phyloP scores from a whole-genome alignment of 345 rosid genomes.

The Mangifera indica region DNA sequence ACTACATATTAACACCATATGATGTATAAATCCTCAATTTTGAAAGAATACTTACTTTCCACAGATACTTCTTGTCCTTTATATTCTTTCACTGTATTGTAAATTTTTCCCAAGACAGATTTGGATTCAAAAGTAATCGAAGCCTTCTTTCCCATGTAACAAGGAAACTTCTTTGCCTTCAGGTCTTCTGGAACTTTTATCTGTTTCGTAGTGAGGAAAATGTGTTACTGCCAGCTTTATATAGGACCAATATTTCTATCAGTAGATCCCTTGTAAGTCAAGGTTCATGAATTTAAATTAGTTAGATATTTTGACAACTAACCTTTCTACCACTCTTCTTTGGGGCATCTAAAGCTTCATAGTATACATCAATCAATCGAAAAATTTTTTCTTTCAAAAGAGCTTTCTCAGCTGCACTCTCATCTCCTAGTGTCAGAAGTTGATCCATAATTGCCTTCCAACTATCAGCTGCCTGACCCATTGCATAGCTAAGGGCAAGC shows the following conservation, averaged over 20 bases:
- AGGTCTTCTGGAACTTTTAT: slow-evolving; percentile 45
- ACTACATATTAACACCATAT: neutral
- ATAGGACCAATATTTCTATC: neutral
- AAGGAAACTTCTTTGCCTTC: slow-evolving; percentile 52
- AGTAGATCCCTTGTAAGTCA: neutral
- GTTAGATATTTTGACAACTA: neutral
- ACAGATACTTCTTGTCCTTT: slow-evolving; percentile 23
- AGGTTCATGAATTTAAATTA: slow-evolving; percentile 4
- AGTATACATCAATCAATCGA: slow-evolving; percentile 52
- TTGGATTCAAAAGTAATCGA: slow-evolving; percentile 41
- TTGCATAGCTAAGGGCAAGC: slow-evolving; percentile 47
- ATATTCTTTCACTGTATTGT: slow-evolving; percentile 40
- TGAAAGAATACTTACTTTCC: slow-evolving; percentile 35
- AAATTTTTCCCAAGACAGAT: slow-evolving; percentile 65
- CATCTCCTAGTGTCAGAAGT: slow-evolving; percentile 41
- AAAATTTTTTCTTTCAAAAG: slow-evolving; percentile 40
- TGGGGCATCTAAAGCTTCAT: slow-evolving; percentile 82
- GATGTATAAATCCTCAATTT: neutral
- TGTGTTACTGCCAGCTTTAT: neutral
- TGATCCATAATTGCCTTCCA: slow-evolving; percentile 82
- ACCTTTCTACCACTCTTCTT: slow-evolving; percentile 54
- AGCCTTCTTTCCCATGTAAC: slow-evolving; percentile 46
- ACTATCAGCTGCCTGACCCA: slow-evolving; percentile 61
- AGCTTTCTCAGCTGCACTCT: slow-evolving; percentile 36
- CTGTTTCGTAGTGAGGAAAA: slow-evolving; percentile 26